Evolutionary conservation across 495 filamentous ascomycete species (phyloP), one percentile per base, ranked within the genome.

Genomic region (Acidomyces sp.): DNA sequence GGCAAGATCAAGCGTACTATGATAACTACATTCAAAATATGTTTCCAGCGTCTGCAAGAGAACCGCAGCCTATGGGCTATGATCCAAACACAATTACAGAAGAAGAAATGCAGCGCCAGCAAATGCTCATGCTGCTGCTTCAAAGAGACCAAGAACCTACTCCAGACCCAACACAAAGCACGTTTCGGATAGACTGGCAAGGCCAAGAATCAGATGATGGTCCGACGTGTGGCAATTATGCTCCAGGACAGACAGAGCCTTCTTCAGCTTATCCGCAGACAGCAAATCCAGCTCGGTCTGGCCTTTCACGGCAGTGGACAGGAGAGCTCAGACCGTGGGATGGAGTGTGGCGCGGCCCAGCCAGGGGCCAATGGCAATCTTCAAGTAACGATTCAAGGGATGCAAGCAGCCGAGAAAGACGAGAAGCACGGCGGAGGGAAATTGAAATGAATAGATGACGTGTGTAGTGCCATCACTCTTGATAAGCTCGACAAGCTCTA

Each of bases 61-160:
- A 37, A 23, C 32, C 30, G 25, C 27, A 21, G 27, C 18, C 42
- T 27, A 11, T 37, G 16, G 46, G 33, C 40, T 45, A 50, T 32
- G 35, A 45, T 21, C 32, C 47, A 1, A 28, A 45, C 24, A 5
- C 37, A 4, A 50, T 57, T 20, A 55, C 48, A 9, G 60, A 62
- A 38, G 60, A 62, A 25, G 58, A 62, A 26, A 52, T 56, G 41
- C 53, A 56, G 20, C 53, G 53, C 15, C 49, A 52, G 44, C 55
- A 62, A 47, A 62, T 62, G 59, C 51, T 54, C 31, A 49, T 51
- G 47, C 46, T 56, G 30, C 50, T 62, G 13, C 43, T 56, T 28
- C 51, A 45, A 41, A 42, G 50, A 21, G 31, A 39, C 16, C 51
- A 55, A 26, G 24, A 53, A 3, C 50, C 52, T 11, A 42, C 48